Percentiles rank a stretch among this genome's conserved stretches.
Evolutionary conservation across 176 grass and related monocot species (phyloP).

Genomic region (Rhipidocladum racemiflorum): DNA sequence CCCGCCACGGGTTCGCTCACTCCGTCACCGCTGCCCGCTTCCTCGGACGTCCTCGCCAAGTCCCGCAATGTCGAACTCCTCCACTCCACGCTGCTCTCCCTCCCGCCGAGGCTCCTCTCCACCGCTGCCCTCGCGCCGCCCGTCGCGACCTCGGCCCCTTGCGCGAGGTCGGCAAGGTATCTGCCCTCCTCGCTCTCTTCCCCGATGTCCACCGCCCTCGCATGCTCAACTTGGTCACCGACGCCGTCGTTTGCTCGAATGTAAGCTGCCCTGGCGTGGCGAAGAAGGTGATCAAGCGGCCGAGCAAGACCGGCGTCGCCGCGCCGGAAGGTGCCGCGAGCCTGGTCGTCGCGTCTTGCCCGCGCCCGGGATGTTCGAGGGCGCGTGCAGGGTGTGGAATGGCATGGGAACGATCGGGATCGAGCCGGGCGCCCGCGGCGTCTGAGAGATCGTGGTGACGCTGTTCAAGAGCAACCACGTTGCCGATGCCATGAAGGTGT

Average conservation of each 20-base stretch:
- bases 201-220: conserved; percentile 8
- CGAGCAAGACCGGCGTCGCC: conserved; percentile 50
- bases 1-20: conserved; percentile 54
- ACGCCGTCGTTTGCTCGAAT: conserved; percentile 49
- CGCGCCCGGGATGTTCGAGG: conserved; percentile 47
- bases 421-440: conserved; percentile 43
- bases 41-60: conserved; percentile 60
- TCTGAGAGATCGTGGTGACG: conserved; percentile 65
- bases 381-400: conserved; percentile 72
- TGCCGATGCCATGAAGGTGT: conserved; percentile 62
- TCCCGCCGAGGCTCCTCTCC: conserved; percentile 38
- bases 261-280: conserved; percentile 65
- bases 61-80: conserved; percentile 63
- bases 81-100: conserved; percentile 46
- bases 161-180: conserved; percentile 61
- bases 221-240: conserved; percentile 42
- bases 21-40: conserved; percentile 57
- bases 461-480: conserved; percentile 75
- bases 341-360: conserved; percentile 62
- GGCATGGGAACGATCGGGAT: conserved; percentile 43
- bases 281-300: conserved; percentile 49
- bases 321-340: conserved; percentile 39
- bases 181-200: conserved; percentile 52
- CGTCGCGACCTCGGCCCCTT: conserved; percentile 40
- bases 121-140: conserved; percentile 31